Evolutionary conservation across 371 early-diverging fungal genomes (phyloP).

Genomic region (Actinomortierella ambigua): DNA sequence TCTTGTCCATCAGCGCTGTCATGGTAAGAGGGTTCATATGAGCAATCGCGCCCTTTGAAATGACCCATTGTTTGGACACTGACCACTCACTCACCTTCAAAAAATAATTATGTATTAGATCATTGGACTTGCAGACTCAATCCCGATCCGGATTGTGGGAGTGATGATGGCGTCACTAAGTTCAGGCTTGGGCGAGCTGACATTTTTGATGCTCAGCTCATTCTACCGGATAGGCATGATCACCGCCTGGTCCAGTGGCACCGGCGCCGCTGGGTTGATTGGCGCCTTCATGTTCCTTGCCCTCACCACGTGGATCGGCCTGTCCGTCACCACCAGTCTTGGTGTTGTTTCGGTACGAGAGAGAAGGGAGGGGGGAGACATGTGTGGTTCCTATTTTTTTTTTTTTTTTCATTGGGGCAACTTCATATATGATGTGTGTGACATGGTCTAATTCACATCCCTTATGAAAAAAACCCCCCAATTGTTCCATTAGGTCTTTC

Average conservation of each 20-base stretch:
- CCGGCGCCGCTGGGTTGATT: slow-evolving; percentile 54
- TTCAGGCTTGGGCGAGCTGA: slow-evolving; percentile 53
- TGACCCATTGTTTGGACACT: too few relatives aligned
- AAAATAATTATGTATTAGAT: slow-evolving; percentile 8
- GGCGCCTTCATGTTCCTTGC: slow-evolving; percentile 50
- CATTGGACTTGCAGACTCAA: slow-evolving; percentile 32
- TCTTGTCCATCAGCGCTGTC: slow-evolving; percentile 34
- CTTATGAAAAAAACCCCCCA: too few relatives aligned
- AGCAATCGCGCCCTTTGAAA: too few relatives aligned
- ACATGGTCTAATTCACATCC: too few relatives aligned
- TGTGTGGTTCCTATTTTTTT: too few relatives aligned
- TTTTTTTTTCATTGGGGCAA: neutral
- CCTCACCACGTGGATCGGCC: slow-evolving; percentile 49
- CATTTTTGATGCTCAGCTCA: slow-evolving; percentile 52
- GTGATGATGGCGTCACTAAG: slow-evolving; percentile 53
- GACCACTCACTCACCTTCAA: too few relatives aligned
- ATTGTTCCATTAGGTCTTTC: slow-evolving; percentile 18
- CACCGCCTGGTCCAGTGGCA: slow-evolving; percentile 52
- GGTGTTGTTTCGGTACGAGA: slow-evolving; percentile 33
- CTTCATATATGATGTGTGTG: neutral
- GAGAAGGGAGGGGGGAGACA: neutral
- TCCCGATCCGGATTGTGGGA: slow-evolving; percentile 40
- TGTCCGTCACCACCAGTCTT: slow-evolving; percentile 34
- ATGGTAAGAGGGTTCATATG: too few relatives aligned
- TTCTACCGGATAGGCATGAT: slow-evolving; percentile 48